Evolutionary conservation across 495 filamentous ascomycete species (phyloP), one percentile per base, ranked within the genome.

Genomic region (Penicillium canariense): DNA sequence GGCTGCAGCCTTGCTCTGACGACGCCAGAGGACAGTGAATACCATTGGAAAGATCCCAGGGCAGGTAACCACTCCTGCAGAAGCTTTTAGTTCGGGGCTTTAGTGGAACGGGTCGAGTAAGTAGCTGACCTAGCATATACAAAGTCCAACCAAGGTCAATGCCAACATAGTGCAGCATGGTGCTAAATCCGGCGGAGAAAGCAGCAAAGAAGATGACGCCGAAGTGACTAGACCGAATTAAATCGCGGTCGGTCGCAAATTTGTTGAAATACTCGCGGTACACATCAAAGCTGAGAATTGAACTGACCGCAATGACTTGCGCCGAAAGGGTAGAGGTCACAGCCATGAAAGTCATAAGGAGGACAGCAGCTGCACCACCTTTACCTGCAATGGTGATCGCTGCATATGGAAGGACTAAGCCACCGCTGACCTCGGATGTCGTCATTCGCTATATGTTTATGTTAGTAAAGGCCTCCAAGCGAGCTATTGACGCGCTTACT

Each of bases 31-130:
- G 48, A 82, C 66, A 10, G 77, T 77, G 52, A 78, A 77, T 0
- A 72, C 68, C 61, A 77, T 74, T 6, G 79, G 78, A 50, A 82
- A 74, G 51, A 81, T 72, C 1, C 69, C 76, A 2, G 74, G 69
- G 34, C 71, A 77, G 10, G 72, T 71, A 0, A 80, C 65, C 12
- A 74, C 66, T 15, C 71, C 71, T 67, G 35, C 32, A 18, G 5
- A 9, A 30, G 14, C 42, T 27, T 45, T 27, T 53, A 45, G 32
- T 38, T 14, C 15, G 14, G 27, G 28, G 14, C 4, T 5, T 4
- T 17, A 50, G 28, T 22, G n/a, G n/a, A n/a, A n/a, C 5, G 2
- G 1, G 12, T 5, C 1, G 8, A n/a, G 5, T 18, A n/a, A 28
- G 26, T 4, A 23, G 49, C 61, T 59, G 60, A 66, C 74, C 68